Conservation (phyloP, 306 rosid species). For the Calophaca sinica region DNA sequence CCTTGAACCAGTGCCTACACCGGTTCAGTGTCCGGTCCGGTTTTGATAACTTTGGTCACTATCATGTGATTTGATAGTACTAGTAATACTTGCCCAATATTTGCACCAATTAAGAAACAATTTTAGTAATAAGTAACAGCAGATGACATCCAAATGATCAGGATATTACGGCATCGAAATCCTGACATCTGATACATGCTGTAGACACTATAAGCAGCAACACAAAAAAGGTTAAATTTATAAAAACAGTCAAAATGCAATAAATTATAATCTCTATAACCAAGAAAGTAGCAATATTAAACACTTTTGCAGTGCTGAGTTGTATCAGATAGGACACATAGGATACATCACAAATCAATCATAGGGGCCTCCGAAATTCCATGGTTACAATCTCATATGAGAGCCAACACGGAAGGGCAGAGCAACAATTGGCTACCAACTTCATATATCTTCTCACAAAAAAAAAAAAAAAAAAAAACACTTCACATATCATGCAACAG, state of each 20-base stretch:
- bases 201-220: slow-evolving; percentile 12
- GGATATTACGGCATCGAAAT: background rate
- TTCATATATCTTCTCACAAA: slow-evolving; percentile 4
- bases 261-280: slow-evolving; percentile 29
- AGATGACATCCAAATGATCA: slow-evolving; percentile 16
- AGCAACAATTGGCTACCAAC: slow-evolving; percentile 34
- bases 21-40: too few species aligned
- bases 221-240: background rate
- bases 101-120: slow-evolving; percentile 24
- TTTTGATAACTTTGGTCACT: too few species aligned
- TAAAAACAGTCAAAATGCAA: background rate
- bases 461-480: background rate
- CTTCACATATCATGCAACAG: slow-evolving; percentile 36
- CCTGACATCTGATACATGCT: slow-evolving; percentile 15
- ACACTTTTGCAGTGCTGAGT: background rate
- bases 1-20: too few species aligned
- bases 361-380: background rate
- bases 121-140: background rate
- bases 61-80: background rate
- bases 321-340: slow-evolving; percentile 10
- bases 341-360: slow-evolving; percentile 26
- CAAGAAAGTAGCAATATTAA: slow-evolving; percentile 13
- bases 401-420: slow-evolving; percentile 25
- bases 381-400: slow-evolving; percentile 17
- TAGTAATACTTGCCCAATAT: background rate